A percentile compares a stretch with the other conserved stretches of the same genome.
phyloP scores from a whole-genome alignment of 2,329 filamentous ascomycete genomes.

The Didymella pinodella region DNA sequence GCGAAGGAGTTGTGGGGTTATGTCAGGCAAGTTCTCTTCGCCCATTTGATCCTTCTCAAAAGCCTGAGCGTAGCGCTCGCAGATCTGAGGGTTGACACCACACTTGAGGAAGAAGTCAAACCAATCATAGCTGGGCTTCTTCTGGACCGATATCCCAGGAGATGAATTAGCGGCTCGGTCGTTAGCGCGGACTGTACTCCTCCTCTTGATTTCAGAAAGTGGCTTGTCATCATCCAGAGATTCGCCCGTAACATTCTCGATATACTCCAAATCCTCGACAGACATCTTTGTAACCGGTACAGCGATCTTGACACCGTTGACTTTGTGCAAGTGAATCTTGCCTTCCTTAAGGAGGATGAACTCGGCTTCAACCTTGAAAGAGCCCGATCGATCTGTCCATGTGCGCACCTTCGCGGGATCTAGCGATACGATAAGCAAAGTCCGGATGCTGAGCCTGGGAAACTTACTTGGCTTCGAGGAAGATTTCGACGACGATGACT shows the following conservation, averaged over 20 bases:
- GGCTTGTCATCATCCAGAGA: slow-evolving; percentile 94
- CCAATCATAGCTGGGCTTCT: slow-evolving; percentile 90
- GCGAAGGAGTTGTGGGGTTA: slow-evolving; percentile 81
- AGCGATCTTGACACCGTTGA: slow-evolving; percentile 97
- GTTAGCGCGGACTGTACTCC: slow-evolving; percentile 59
- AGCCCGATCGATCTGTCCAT: slow-evolving; percentile 94
- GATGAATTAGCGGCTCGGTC: slow-evolving; percentile 49
- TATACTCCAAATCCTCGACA: slow-evolving; percentile 90
- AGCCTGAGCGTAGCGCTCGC: slow-evolving; percentile 90
- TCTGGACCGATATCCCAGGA: slow-evolving; percentile 70
- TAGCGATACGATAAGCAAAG: slow-evolving; percentile 24
- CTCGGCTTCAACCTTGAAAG: slow-evolving; percentile 96
- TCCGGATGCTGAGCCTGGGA: slow-evolving; percentile 20
- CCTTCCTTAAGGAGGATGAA: slow-evolving; percentile 94
- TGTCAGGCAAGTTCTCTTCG: slow-evolving; percentile 88
- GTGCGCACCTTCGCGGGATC: slow-evolving; percentile 83
- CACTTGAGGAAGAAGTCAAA: slow-evolving; percentile 97
- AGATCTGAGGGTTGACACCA: slow-evolving; percentile 90
- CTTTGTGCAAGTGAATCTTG: slow-evolving; percentile 97
- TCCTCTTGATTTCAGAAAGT: slow-evolving; percentile 77
- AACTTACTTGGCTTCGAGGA: slow-evolving; percentile 76
- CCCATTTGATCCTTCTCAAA: slow-evolving; percentile 95
- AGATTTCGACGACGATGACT: slow-evolving; percentile 50
- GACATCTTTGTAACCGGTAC: slow-evolving; percentile 97
- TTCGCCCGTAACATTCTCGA: slow-evolving; percentile 84